phyloP scores from a whole-genome alignment of 2,329 filamentous ascomycete genomes.

The Penicillium paneum region DNA sequence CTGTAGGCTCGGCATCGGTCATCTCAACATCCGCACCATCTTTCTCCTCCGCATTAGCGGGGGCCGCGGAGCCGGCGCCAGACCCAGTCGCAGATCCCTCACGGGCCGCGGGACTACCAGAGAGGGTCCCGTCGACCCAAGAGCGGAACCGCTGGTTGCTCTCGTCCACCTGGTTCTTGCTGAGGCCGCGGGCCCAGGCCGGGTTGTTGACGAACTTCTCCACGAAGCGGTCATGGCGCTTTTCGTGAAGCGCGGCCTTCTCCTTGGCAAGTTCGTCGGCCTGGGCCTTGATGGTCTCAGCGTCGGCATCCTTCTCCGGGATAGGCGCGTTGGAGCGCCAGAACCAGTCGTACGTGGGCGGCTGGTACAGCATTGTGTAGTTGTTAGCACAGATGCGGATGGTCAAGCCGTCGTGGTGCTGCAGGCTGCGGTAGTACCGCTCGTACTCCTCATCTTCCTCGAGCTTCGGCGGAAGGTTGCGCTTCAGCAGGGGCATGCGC shows the following conservation, averaged over 20 bases:
- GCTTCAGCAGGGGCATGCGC: slow-evolving; percentile 66
- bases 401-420: slow-evolving; percentile 65
- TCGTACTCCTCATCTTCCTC: slow-evolving; percentile 60
- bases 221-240: slow-evolving; percentile 48
- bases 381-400: slow-evolving; percentile 74
- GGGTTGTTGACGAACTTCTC: slow-evolving; percentile 55
- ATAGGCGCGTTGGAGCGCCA: slow-evolving; percentile 47
- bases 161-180: slow-evolving; percentile 50
- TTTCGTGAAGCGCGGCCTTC: slow-evolving; percentile 37
- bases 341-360: slow-evolving; percentile 68
- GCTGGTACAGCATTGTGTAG: slow-evolving; percentile 74
- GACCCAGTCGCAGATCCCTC: slow-evolving; percentile 12
- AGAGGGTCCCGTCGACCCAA: slow-evolving; percentile 41
- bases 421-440: slow-evolving; percentile 53
- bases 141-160: slow-evolving; percentile 48
- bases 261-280: slow-evolving; percentile 37
- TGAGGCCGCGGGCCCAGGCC: slow-evolving; percentile 50
- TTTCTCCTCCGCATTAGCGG: slow-evolving; percentile 13
- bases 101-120: slow-evolving; percentile 16
- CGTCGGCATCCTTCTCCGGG: slow-evolving; percentile 16
- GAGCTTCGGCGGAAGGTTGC: slow-evolving; percentile 64
- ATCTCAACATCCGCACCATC: slow-evolving; percentile 30
- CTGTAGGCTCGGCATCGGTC: slow-evolving; percentile 32
- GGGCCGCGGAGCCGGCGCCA: slow-evolving; percentile 14
- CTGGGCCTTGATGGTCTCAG: slow-evolving; percentile 25